Conservation (phyloP, 164 flowering plant genomes). For the Tetrastigma voinierianum region DNA sequence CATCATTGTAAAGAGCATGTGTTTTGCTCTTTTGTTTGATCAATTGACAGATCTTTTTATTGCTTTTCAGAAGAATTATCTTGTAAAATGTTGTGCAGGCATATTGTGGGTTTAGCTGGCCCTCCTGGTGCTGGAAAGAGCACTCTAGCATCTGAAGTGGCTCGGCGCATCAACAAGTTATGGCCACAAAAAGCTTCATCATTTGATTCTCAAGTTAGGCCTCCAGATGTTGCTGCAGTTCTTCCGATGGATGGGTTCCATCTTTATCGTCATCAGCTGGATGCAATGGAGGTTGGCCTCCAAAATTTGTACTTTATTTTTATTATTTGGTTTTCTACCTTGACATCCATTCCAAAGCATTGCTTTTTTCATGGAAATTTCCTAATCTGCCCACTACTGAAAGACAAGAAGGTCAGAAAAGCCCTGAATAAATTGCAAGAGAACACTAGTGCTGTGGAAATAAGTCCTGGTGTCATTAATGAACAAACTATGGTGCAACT, state of each 20-base stretch:
- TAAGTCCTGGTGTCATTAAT: not conserved
- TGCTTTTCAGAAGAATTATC: not conserved
- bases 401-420: not conserved
- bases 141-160: conserved; percentile 78
- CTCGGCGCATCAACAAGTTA: conserved; percentile 56
- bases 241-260: conserved; percentile 99
- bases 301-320: not conserved
- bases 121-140: conserved; percentile 98
- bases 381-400: not conserved
- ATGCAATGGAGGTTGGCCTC: conserved; percentile 78
- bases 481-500: not conserved
- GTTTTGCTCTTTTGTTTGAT: too few relatives aligned
- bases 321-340: not conserved
- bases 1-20: not conserved
- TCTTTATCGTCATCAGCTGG: conserved; percentile 86
- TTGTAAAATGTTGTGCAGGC: conserved; percentile 33
- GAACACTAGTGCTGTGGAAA: not conserved
- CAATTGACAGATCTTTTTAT: too few relatives aligned
- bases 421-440: not conserved
- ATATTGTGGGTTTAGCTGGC: conserved; percentile 86
- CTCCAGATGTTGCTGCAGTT: conserved; percentile 70
- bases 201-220: conserved; percentile 49
- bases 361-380: not conserved
- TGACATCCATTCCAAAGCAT: not conserved
- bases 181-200: conserved; percentile 65